These are phyloP conservation scores for Hibiscus mutabilis DNA, from an alignment of 345 rosid species.

Conservation along the genomic window DNA sequence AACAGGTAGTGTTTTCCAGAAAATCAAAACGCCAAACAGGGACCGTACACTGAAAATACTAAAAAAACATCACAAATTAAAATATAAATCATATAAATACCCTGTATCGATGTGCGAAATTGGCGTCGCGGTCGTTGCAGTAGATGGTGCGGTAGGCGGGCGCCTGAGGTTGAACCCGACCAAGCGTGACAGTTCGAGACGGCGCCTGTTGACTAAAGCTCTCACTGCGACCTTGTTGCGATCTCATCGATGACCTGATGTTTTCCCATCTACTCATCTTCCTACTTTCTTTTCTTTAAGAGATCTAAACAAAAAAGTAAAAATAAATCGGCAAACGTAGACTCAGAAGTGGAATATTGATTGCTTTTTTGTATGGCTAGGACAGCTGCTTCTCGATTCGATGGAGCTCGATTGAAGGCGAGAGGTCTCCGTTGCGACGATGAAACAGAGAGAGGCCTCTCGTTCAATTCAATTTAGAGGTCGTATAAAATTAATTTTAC, in stretches of 20 bases:
- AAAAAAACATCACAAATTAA: not conserved
- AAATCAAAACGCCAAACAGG: not conserved
- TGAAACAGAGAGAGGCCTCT: slow-evolving; percentile 23
- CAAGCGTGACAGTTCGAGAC: slow-evolving; percentile 75
- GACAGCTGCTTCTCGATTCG: not conserved
- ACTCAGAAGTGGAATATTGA: not conserved
- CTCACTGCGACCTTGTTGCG: slow-evolving; percentile 33
- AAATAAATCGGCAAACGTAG: not conserved
- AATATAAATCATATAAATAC: slow-evolving; percentile 24
- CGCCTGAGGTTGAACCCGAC: slow-evolving; percentile 95
- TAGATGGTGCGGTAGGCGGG: slow-evolving; percentile 80
- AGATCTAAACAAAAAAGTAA: slow-evolving; percentile 12
- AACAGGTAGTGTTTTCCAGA: not conserved
- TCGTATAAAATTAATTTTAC: too few relatives aligned
- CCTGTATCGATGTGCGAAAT: slow-evolving; percentile 70
- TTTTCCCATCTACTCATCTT: slow-evolving; percentile 62
- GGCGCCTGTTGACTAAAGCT: slow-evolving; percentile 32
- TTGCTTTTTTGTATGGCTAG: not conserved
- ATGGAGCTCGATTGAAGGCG: not conserved
- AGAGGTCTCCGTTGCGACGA: slow-evolving; percentile 11
- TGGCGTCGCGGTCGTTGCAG: slow-evolving; percentile 97
- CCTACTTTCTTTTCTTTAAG: slow-evolving; percentile 6
- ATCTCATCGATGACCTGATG: slow-evolving; percentile 46
- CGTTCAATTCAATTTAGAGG: not conserved
- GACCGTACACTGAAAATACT: not conserved